Percentiles rank a stretch among this genome's conserved stretches.
Evolutionary conservation across 192 early-diverging fungal species (phyloP).

Genomic region (Backusella morwellensis): DNA sequence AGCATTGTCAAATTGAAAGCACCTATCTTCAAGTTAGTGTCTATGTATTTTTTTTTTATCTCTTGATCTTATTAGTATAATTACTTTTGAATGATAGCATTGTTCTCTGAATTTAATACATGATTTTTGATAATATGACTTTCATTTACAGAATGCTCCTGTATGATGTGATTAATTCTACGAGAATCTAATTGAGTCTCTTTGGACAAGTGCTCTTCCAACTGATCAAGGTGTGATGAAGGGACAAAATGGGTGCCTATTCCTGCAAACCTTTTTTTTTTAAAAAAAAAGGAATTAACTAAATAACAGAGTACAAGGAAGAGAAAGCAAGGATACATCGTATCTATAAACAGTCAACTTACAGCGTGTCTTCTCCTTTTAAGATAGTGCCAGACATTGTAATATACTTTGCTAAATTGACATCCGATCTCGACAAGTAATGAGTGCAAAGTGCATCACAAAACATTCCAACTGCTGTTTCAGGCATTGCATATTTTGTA

Average conservation of each 20-base stretch:
- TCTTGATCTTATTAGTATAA: background rate
- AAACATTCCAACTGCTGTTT: conserved; percentile 91
- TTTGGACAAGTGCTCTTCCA: conserved; percentile 79
- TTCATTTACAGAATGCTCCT: conserved; percentile 68
- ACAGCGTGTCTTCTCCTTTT: conserved; percentile 81
- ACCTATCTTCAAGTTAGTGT: conserved; percentile 37
- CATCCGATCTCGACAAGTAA: conserved; percentile 91
- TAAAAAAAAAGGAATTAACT: background rate
- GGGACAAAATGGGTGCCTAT: conserved; percentile 97
- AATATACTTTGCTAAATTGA: conserved; percentile 85
- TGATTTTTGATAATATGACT: background rate
- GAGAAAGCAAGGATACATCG: too few relatives aligned
- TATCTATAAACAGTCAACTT: conserved; percentile 16
- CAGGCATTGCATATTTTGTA: conserved; percentile 96
- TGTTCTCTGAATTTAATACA: background rate
- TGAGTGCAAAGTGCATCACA: conserved; percentile 95
- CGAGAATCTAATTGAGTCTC: conserved; percentile 66
- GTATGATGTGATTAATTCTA: conserved; percentile 79
- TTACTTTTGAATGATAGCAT: background rate
- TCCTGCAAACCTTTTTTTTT: conserved; percentile 64
- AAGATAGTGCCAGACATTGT: conserved; percentile 80
- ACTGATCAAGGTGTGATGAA: conserved; percentile 68
- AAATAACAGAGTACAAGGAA: background rate
- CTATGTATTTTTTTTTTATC: background rate
- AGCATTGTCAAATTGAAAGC: conserved; percentile 79